Base-by-base conservation (phyloP, 2,329 filamentous ascomycete species). In the Penicillium expansum region DNA sequence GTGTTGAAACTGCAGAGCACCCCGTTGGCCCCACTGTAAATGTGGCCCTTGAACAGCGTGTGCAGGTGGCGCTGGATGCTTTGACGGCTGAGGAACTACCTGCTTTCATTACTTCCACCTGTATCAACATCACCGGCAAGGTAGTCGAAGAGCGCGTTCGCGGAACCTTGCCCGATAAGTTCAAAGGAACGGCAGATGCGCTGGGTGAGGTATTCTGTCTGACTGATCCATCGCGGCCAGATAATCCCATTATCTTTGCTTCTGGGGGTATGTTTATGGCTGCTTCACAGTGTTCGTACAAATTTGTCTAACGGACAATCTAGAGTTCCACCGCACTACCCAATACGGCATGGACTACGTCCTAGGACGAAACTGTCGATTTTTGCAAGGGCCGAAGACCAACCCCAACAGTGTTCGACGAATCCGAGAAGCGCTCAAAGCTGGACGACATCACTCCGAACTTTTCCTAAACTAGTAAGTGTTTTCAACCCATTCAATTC, bases 171-270 rank as follows among this genome's bases (percentile, higher is more conserved):
- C 84, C 87, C 4, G 76, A 82, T 0, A 80, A 86, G 62, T 74
- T 90, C 27, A 79, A 83, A 44, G 86, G 89, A 49, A 82, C 88
- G 22, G 89, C 87, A 0, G 87, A 91, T 69, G 88, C 87, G 0
- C 71, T 92, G 55, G 89, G 87, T 0, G 88, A 92, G 68, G 88
- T 90, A 0, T 92, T 91, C 64, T 92, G 88, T 69, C 71, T 92
- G 52, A 89, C 87, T 0, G 89, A 92, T 70, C 88, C 89, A 11
- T 89, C 86, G 1, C 78, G 87, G 56, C 77, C 81, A 2, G 89
- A 91, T 62, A 91, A 91, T 67, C 89, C 88, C 1, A 89, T 91
- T 58, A 84, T 91, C 1, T 90, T 91, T 73, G 86, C 87, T 6
- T 91, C 87, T 7, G 86, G 90, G 79, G 86, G 86, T 88, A 68